Evolutionary conservation across 768 basidiomycete species (phyloP).

Genomic region (Tylopilus sp.): DNA sequence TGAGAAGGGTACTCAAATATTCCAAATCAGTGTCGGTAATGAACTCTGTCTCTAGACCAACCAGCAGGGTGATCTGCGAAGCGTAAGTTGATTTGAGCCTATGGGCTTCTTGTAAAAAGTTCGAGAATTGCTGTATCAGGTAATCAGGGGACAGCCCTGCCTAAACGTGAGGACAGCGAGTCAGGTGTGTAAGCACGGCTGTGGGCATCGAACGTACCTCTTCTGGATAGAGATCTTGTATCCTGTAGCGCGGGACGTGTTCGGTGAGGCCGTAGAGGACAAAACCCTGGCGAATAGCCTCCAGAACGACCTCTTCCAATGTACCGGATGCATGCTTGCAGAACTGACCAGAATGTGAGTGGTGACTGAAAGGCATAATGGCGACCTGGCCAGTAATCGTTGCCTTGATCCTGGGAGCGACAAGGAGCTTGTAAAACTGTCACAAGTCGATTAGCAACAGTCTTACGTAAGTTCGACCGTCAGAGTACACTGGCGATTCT

Average conservation of each 20-base stretch:
- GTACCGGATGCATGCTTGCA: constrained; percentile 84
- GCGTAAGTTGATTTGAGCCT: constrained; percentile 65
- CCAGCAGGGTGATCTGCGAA: constrained; percentile 66
- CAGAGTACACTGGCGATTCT: background rate
- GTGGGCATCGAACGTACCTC: constrained; percentile 55
- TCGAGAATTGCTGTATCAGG: constrained; percentile 62
- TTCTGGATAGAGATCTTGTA: constrained; percentile 87
- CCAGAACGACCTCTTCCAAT: constrained; percentile 76
- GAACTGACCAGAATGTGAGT: constrained; percentile 92
- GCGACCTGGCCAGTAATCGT: background rate
- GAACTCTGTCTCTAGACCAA: constrained; percentile 92
- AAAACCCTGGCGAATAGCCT: constrained; percentile 79
- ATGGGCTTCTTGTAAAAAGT: constrained; percentile 76
- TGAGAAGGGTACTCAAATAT: constrained; percentile 51
- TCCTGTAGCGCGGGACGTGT: constrained; percentile 87
- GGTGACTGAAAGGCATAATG: constrained; percentile 69
- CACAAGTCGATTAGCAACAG: background rate
- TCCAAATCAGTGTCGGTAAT: constrained; percentile 69
- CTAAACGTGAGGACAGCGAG: constrained; percentile 38
- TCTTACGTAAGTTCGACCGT: constrained; percentile 21
- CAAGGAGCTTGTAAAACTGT: constrained; percentile 5
- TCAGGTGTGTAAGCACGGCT: background rate
- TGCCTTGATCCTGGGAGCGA: background rate
- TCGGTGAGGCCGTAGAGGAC: constrained; percentile 84
- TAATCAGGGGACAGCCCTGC: constrained; percentile 46